Conservation (phyloP, 78 protist species). For the Dictyostelium capitatum region DNA sequence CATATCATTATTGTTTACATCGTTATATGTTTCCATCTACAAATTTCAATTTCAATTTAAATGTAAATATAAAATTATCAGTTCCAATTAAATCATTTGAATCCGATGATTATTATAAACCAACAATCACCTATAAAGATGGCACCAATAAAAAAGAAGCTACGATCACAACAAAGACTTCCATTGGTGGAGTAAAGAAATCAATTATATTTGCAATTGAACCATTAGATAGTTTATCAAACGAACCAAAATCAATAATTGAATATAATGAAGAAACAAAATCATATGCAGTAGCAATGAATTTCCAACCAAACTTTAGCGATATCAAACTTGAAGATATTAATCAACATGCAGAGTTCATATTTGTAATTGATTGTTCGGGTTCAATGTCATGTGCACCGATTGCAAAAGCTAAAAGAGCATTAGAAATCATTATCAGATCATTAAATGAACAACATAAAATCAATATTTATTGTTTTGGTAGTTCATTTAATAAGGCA, state of each 20-base stretch:
- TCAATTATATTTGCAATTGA: neutral
- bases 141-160: neutral
- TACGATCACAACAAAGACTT: neutral
- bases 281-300: neutral
- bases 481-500: neutral
- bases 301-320: neutral
- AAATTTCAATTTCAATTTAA: neutral
- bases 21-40: neutral
- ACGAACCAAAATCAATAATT: neutral
- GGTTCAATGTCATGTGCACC: conserved; percentile 42
- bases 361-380: conserved; percentile 71
- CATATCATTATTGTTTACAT: conserved; percentile 27
- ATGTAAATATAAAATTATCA: neutral
- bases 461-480: conserved; percentile 53
- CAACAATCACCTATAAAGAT: neutral
- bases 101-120: neutral
- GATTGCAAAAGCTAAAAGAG: neutral
- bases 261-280: neutral
- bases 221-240: neutral
- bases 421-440: conserved; percentile 45
- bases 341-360: conserved; percentile 38
- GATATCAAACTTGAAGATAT: conserved; percentile 1
- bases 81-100: neutral
- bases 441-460: conserved; percentile 14
- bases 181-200: too few species aligned